Evolutionary conservation across 1,284 basidiomycete genomes (phyloP).

Genomic region (Hemileia vastatrix): DNA sequence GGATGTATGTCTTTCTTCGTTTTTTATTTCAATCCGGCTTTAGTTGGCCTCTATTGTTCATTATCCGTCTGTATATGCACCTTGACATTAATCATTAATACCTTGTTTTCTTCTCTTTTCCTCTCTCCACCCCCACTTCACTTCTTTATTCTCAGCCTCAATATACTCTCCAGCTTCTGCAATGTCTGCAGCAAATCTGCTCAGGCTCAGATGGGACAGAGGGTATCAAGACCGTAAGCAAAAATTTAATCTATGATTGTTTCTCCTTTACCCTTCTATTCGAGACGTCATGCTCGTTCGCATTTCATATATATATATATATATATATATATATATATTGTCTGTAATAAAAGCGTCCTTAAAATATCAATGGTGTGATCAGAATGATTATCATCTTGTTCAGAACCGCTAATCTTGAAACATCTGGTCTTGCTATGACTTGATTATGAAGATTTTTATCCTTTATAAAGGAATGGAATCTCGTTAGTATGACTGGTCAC

Average conservation of each 20-base stretch:
- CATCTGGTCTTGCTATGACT: slow-evolving; percentile 3
- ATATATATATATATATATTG: neutral
- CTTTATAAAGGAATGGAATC: slow-evolving; percentile 21
- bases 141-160: slow-evolving; percentile 9
- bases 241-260: neutral
- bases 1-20: too few relatives aligned
- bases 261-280: neutral
- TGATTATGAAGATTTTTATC: slow-evolving; percentile 23
- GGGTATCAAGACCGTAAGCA: slow-evolving; percentile 17
- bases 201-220: slow-evolving; percentile 14
- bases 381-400: slow-evolving; percentile 22
- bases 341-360: neutral
- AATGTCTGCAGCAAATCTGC: slow-evolving; percentile 20
- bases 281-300: neutral
- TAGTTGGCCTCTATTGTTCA: too few relatives aligned
- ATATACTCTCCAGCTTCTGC: slow-evolving; percentile 15
- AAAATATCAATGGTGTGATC: neutral
- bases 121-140: too few relatives aligned
- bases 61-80: too few relatives aligned
- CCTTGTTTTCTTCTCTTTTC: too few relatives aligned
- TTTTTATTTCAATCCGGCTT: too few relatives aligned
- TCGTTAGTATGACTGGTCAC: slow-evolving; percentile 22
- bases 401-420: slow-evolving; percentile 24
- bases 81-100: too few relatives aligned
- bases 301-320: neutral